Percentiles rank a stretch among this genome's conserved stretches.
Conservation (phyloP, 2,329 filamentous ascomycete genomes). For the Neoarthrinium moseri region DNA sequence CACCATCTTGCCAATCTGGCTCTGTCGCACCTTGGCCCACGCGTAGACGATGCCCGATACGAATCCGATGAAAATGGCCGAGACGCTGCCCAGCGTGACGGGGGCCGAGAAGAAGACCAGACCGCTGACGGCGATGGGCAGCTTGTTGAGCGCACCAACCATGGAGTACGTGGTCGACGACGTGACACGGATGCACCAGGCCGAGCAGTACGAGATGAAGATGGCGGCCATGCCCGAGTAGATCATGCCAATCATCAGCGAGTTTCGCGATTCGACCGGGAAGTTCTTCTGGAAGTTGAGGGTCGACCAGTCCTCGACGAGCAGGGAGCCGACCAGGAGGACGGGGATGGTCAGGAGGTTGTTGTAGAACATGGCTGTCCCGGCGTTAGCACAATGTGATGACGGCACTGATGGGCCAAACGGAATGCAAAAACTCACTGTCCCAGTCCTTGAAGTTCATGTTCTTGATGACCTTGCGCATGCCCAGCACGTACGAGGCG, state of each 20-base stretch:
- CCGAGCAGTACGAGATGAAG: slow-evolving; percentile 99
- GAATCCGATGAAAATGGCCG: slow-evolving; percentile 88
- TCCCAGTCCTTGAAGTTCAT: slow-evolving; percentile 99
- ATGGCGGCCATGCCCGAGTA: slow-evolving; percentile 91
- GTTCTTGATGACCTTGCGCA: slow-evolving; percentile 98
- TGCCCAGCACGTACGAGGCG: slow-evolving; percentile 82
- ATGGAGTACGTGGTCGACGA: slow-evolving; percentile 98
- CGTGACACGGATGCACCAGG: slow-evolving; percentile 97
- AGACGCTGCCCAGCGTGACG: slow-evolving; percentile 86
- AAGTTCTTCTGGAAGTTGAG: slow-evolving; percentile 86
- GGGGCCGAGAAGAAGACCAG: slow-evolving; percentile 95
- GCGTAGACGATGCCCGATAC: slow-evolving; percentile 90
- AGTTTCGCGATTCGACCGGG: slow-evolving; percentile 75
- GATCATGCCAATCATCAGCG: slow-evolving; percentile 82
- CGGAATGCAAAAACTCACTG: slow-evolving; percentile 61
- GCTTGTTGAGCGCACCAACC: slow-evolving; percentile 97
- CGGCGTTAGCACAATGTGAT: slow-evolving; percentile 28
- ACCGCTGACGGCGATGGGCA: slow-evolving; percentile 89
- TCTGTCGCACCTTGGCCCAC: slow-evolving; percentile 81
- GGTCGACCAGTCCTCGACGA: slow-evolving; percentile 89
- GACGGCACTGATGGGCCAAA: neutral
- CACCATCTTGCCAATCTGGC: slow-evolving; percentile 61
- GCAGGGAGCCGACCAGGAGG: slow-evolving; percentile 75
- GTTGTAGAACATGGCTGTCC: slow-evolving; percentile 97
- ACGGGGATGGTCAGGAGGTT: slow-evolving; percentile 96